Percentiles rank a stretch among this genome's conserved stretches.
These are phyloP conservation scores for Solanum lycopersicoides DNA, from an alignment of 257 asterid species.

Conservation along the genomic window DNA sequence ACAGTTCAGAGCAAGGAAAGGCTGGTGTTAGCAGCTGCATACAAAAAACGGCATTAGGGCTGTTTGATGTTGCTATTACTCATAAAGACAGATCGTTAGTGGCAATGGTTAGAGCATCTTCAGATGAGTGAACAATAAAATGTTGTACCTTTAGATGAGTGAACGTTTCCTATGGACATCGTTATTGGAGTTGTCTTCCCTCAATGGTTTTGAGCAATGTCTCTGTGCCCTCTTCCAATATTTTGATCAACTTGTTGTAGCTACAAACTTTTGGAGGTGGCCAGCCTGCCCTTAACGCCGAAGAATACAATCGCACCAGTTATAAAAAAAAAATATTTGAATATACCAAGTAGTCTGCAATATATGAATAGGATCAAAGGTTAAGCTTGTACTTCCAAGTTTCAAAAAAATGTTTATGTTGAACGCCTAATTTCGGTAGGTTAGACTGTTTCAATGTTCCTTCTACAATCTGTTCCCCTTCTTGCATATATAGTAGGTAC, in stretches of 20 bases:
- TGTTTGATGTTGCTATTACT: neutral
- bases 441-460: neutral
- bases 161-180: neutral
- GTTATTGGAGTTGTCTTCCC: neutral
- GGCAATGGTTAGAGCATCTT: neutral
- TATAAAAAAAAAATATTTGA: neutral
- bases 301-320: neutral
- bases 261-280: neutral
- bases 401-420: neutral
- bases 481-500: neutral
- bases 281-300: neutral
- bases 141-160: neutral
- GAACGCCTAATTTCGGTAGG: neutral
- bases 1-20: neutral
- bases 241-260: neutral
- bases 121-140: neutral
- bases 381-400: neutral
- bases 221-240: neutral
- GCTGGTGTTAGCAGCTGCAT: neutral
- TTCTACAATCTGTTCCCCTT: neutral
- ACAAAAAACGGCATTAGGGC: neutral
- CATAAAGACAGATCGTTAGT: neutral
- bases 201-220: neutral
- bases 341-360: neutral
- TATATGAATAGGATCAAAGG: neutral